These are phyloP conservation scores for Mimosa bimucronata DNA, from an alignment of 306 rosid genomes.

Conservation along the genomic window DNA sequence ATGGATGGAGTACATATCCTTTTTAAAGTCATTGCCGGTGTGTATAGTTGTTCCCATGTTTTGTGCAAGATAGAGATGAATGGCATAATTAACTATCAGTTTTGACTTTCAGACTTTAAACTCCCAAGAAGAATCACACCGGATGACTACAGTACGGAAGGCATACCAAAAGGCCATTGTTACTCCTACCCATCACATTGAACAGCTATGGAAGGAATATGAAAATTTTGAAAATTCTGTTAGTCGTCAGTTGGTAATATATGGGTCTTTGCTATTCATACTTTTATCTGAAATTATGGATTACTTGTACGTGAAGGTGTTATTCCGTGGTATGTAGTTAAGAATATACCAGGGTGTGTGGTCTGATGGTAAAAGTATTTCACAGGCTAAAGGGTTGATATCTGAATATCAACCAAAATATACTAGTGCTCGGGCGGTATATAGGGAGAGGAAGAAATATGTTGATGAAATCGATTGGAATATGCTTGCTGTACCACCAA, in stretches of 20 bases:
- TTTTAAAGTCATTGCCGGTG: constrained; percentile 76
- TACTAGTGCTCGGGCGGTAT: constrained; percentile 93
- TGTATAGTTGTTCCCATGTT: constrained; percentile 40
- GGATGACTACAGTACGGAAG: constrained; percentile 86
- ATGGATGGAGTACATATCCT: constrained; percentile 92
- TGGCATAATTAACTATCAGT: constrained; percentile 11
- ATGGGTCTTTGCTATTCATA: constrained; percentile 28
- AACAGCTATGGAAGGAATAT: constrained; percentile 94
- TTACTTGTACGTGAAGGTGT: constrained; percentile 20
- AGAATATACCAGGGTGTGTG: constrained; percentile 10
- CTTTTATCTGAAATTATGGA: constrained; percentile 30
- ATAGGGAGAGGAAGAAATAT: constrained; percentile 89
- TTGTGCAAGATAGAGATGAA: constrained; percentile 28
- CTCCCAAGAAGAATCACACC: constrained; percentile 81
- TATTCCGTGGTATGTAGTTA: constrained; percentile 19
- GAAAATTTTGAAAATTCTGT: constrained; percentile 95
- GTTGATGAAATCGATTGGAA: constrained; percentile 89
- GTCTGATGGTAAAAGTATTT: constrained; percentile 44
- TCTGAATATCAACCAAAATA: constrained; percentile 94
- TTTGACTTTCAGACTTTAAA: constrained; percentile 56
- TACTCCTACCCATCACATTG: constrained; percentile 94
- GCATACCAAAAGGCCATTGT: constrained; percentile 86
- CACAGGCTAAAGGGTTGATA: constrained; percentile 90
- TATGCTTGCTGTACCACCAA: constrained; percentile 95
- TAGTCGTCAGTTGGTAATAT: constrained; percentile 88